Evolutionary conservation across 139 green algal genomes (phyloP), one percentile per base, ranked within the genome.

Genomic region (Microglena sp.): DNA sequence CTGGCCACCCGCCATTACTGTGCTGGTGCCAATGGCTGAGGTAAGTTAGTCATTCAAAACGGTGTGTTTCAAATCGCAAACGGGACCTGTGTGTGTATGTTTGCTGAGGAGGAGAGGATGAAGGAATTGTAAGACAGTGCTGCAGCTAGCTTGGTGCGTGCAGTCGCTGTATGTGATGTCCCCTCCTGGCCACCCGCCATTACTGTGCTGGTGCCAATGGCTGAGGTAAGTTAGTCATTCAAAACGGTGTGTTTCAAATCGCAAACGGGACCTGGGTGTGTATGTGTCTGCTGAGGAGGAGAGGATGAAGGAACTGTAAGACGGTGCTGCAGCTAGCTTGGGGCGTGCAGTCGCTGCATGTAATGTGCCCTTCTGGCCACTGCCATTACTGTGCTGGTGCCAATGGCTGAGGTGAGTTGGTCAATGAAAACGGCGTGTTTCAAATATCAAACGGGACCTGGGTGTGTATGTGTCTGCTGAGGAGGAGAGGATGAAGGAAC

Each of bases 11-110:
- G 73, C 78, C 0, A 77, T 78, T 6, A 45, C 77, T 30, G 69
- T 69, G 0, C 72, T 69, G 11, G 73, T 45, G 1, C 72, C 61
- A 0, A 43, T 70, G 2, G 83, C 82, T 0, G 60, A 72, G n/a
- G 67, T 68, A 28, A 6, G 66, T 58, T 45, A 27, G 24, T n/a
- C n/a, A n/a, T n/a, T n/a, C n/a, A n/a, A n/a, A n/a, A n/a, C n/a
- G n/a, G n/a, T n/a, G n/a, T n/a, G n/a, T n/a, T n/a, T n/a, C n/a
- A n/a, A n/a, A n/a, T n/a, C n/a, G n/a, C n/a, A n/a, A n/a, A n/a
- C n/a, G n/a, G n/a, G n/a, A n/a, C n/a, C n/a, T 73, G 87, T 45
- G 82, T 92, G 36, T 92, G 90, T 44, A 64, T 91, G 28, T 79
- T 79, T 27, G 45, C 82, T 7, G 81, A 88, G 46, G 65, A 78